Conservation (phyloP, 2,329 filamentous ascomycete genomes). For the Aspergillus chevalieri region DNA sequence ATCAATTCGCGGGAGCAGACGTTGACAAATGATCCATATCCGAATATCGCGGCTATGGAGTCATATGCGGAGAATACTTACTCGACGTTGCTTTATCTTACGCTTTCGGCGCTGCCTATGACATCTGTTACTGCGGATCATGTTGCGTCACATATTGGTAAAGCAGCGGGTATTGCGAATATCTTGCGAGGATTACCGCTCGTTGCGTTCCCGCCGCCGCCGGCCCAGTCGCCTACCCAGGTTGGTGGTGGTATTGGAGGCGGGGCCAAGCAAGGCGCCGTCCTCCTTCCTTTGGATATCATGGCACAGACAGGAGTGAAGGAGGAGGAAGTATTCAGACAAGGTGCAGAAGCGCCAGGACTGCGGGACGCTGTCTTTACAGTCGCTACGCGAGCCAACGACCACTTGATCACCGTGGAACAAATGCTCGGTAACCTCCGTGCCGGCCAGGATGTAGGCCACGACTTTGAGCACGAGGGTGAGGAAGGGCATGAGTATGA, state of each 20-base stretch:
- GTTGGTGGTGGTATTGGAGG: slow-evolving; percentile 21
- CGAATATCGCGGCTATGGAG: slow-evolving; percentile 67
- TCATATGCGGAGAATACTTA: slow-evolving; percentile 93
- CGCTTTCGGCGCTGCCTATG: slow-evolving; percentile 70
- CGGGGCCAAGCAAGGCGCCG: slow-evolving; percentile 51
- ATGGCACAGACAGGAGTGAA: slow-evolving; percentile 76
- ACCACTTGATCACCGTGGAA: slow-evolving; percentile 87
- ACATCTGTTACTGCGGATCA: slow-evolving; percentile 83
- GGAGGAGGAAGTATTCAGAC: slow-evolving; percentile 83
- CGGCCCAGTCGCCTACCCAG: slow-evolving; percentile 51
- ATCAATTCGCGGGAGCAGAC: slow-evolving; percentile 76
- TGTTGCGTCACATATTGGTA: slow-evolving; percentile 89
- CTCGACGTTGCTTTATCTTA: slow-evolving; percentile 84
- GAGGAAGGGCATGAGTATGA: slow-evolving; percentile 62
- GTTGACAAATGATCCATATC: slow-evolving; percentile 76
- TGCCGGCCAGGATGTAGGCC: slow-evolving; percentile 66
- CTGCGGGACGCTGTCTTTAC: slow-evolving; percentile 85
- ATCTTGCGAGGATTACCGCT: slow-evolving; percentile 82
- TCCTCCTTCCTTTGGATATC: slow-evolving; percentile 80
- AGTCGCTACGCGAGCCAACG: slow-evolving; percentile 88
- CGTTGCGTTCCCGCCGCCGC: slow-evolving; percentile 68
- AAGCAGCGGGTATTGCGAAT: slow-evolving; percentile 81
- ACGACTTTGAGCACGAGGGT: slow-evolving; percentile 81
- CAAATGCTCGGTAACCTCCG: slow-evolving; percentile 82
- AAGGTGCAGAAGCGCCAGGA: slow-evolving; percentile 70